phyloP scores from a whole-genome alignment of 2,329 filamentous ascomycete genomes.

The Leptographium wingfieldii region DNA sequence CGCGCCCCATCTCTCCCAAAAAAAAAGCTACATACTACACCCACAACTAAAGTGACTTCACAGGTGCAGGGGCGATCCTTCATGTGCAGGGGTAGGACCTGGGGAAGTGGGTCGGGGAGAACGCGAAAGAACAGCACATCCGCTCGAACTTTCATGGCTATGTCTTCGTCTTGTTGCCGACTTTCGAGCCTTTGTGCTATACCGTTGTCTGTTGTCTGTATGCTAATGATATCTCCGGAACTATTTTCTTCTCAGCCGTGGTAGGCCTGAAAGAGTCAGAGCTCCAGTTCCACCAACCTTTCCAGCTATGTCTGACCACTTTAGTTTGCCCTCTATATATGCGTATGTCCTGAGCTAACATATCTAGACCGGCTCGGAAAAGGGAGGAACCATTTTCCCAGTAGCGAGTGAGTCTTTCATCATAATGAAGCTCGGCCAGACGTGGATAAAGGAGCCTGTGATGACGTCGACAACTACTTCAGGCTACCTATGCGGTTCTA shows the following conservation, averaged over 20 bases:
- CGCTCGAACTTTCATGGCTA: neutral
- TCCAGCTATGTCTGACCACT: constrained; percentile 23
- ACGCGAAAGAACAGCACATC: neutral
- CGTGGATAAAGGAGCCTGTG: constrained; percentile 24
- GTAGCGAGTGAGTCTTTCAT: constrained; percentile 34
- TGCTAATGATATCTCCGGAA: neutral
- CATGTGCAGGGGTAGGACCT: neutral
- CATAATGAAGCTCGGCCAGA: constrained; percentile 37
- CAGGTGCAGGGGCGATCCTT: neutral
- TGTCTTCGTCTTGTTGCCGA: neutral
- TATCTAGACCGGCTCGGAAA: constrained; percentile 30
- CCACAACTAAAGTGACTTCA: neutral
- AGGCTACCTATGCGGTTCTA: constrained; percentile 28
- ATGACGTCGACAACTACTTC: constrained; percentile 35
- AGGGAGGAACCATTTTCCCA: constrained; percentile 37
- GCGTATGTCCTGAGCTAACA: constrained; percentile 2
- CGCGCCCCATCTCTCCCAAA: neutral
- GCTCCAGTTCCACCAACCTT: constrained; percentile 13
- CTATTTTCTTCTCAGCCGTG: neutral
- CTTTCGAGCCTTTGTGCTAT: neutral
- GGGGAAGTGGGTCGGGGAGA: neutral
- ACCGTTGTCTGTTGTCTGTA: too few species aligned
- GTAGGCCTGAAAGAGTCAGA: constrained; percentile 1
- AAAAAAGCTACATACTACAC: neutral
- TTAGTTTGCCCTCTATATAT: neutral